Evolutionary conservation across 495 filamentous ascomycete genomes (phyloP).

Genomic region (Penicillium taxi): DNA sequence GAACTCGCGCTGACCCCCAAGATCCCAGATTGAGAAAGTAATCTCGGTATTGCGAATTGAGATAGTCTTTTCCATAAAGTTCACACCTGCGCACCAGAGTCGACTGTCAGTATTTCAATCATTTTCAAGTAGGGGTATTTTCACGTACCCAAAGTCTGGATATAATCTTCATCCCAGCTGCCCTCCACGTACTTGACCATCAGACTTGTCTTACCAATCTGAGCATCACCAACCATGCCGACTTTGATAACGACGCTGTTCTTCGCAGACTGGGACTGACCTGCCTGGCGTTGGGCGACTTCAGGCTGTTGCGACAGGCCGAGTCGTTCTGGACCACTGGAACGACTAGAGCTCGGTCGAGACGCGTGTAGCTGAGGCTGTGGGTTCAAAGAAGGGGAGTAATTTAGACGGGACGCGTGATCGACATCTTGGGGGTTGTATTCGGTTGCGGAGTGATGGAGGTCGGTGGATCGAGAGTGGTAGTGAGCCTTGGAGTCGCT

Average conservation of each 20-base stretch:
- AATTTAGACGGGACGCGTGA: constrained; percentile 28
- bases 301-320: constrained; percentile 38
- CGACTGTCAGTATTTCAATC: background rate
- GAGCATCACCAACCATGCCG: constrained; percentile 97
- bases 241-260: constrained; percentile 98
- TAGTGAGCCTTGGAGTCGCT: constrained; percentile 41
- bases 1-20: constrained; percentile 95
- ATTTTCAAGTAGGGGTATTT: background rate
- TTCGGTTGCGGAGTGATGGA: constrained; percentile 35
- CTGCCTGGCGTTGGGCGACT: constrained; percentile 30
- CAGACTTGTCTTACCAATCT: constrained; percentile 96
- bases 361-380: constrained; percentile 40
- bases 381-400: constrained; percentile 31
- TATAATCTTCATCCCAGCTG: constrained; percentile 99
- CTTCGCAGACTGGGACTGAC: constrained; percentile 45
- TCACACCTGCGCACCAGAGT: constrained; percentile 56
- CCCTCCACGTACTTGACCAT: constrained; percentile 99
- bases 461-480: constrained; percentile 37
- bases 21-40: constrained; percentile 98
- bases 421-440: constrained; percentile 38
- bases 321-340: constrained; percentile 38
- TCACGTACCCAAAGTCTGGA: constrained; percentile 80
- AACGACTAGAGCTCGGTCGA: constrained; percentile 44
- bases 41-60: constrained; percentile 99
- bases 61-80: constrained; percentile 99